Conservation (phyloP, 2,329 filamentous ascomycete species). For the Ophiobolus disseminans region DNA sequence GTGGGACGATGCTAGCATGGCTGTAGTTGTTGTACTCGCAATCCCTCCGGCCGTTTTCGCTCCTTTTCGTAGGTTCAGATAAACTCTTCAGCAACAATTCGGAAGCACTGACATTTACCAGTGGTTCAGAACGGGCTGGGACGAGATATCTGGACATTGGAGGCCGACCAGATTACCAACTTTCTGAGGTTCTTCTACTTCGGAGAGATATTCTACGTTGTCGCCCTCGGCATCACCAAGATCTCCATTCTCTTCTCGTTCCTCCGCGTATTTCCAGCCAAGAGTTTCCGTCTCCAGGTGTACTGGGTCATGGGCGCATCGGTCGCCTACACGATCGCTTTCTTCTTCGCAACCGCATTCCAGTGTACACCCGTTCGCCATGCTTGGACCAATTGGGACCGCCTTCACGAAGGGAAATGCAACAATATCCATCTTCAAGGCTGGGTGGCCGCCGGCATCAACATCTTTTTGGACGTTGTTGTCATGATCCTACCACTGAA, state of each 20-base stretch:
- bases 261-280: constrained; percentile 43
- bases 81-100: constrained; percentile 23
- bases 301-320: constrained; percentile 36
- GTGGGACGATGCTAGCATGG: constrained; percentile 50
- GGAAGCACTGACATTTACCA: constrained; percentile 26
- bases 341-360: constrained; percentile 58
- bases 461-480: constrained; percentile 37
- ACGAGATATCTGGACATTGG: constrained; percentile 60
- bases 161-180: constrained; percentile 49
- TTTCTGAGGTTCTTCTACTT: constrained; percentile 46
- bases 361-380: constrained; percentile 58
- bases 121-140: constrained; percentile 52
- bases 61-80: constrained; percentile 18
- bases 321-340: constrained; percentile 46
- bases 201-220: constrained; percentile 46
- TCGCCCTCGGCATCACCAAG: constrained; percentile 37
- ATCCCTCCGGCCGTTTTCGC: constrained; percentile 32
- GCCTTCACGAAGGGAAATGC: constrained; percentile 34
- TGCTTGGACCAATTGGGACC: constrained; percentile 55
- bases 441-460: constrained; percentile 40
- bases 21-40: constrained; percentile 44
- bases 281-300: constrained; percentile 30
- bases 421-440: constrained; percentile 43
- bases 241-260: constrained; percentile 47
- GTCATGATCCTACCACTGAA: constrained; percentile 44